These are phyloP conservation scores for Mycena rebaudengoi DNA, from an alignment of 768 basidiomycete species.

Conservation along the genomic window DNA sequence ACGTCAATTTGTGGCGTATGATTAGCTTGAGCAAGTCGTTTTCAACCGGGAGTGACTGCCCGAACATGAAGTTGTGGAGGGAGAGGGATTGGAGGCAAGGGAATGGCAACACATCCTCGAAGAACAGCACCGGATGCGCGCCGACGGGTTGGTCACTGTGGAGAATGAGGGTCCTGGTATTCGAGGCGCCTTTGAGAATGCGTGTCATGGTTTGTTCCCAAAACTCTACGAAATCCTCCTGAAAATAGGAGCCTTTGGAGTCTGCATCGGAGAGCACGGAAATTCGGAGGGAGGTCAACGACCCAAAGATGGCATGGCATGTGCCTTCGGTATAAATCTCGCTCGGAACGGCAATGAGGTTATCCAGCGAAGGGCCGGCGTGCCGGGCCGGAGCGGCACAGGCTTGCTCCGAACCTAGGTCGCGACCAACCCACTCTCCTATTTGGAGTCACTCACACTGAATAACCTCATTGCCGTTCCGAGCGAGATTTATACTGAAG, in stretches of 20 bases:
- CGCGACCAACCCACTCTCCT: neutral
- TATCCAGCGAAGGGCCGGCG: no score
- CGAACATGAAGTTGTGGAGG: constrained; percentile 1
- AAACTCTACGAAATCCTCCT: neutral
- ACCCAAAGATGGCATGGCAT: neutral
- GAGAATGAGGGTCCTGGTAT: neutral
- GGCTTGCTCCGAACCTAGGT: no score
- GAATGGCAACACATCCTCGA: neutral
- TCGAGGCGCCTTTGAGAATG: neutral
- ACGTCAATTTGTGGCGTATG: constrained; percentile 12
- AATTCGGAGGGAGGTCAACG: neutral
- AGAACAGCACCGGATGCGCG: neutral
- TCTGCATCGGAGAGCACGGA: neutral
- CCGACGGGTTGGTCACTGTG: constrained; percentile 5
- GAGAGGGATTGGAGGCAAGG: neutral
- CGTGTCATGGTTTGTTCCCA: neutral
- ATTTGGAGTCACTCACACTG: neutral
- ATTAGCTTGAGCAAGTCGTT: neutral
- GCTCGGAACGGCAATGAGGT: constrained; percentile 2
- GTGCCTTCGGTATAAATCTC: neutral
- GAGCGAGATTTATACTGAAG: neutral
- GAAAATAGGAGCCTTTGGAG: neutral
- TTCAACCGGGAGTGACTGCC: neutral
- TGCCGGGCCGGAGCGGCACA: no score
- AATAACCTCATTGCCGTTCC: constrained; percentile 10